Evolutionary conservation across 148 eudicot genomes (phyloP).

Genomic region (Diospyros kaki): DNA sequence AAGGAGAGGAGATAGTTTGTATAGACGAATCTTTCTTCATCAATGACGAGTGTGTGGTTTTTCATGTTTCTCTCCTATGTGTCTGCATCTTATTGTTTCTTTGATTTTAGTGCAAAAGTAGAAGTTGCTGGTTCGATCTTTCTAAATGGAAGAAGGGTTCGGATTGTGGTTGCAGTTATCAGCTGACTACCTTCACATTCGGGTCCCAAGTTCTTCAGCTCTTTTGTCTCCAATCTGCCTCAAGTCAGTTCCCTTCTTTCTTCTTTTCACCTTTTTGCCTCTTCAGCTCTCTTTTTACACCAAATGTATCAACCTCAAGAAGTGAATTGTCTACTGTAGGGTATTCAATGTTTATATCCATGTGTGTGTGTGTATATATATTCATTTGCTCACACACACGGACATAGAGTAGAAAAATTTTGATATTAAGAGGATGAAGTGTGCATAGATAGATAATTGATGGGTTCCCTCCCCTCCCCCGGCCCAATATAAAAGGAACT

Average conservation of each 20-base stretch:
- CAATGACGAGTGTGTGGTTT: slow-evolving; percentile 58
- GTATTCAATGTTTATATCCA: no score
- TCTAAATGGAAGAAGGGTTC: slow-evolving; percentile 2
- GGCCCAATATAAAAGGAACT: not conserved
- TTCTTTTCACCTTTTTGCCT: not conserved
- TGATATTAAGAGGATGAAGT: not conserved
- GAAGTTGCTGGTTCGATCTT: not conserved
- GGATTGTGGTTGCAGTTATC: slow-evolving; percentile 48
- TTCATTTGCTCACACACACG: no score
- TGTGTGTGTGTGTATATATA: no score
- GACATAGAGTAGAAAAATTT: not conserved
- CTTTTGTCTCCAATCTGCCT: slow-evolving; percentile 80
- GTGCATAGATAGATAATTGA: not conserved
- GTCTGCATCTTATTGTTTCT: not conserved
- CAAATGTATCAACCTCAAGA: not conserved
- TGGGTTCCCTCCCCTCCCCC: not conserved
- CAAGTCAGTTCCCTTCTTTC: slow-evolving; percentile 46
- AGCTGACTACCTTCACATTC: slow-evolving; percentile 75
- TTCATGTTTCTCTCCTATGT: not conserved
- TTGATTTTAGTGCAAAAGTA: not conserved
- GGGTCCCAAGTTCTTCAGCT: slow-evolving; percentile 85
- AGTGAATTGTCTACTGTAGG: not conserved
- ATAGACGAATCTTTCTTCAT: slow-evolving; percentile 79
- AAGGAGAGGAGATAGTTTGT: slow-evolving; percentile 63
- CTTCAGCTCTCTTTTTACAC: not conserved